Conservation (phyloP, 2,329 filamentous ascomycete genomes). For the Coniochaeta sp. region DNA sequence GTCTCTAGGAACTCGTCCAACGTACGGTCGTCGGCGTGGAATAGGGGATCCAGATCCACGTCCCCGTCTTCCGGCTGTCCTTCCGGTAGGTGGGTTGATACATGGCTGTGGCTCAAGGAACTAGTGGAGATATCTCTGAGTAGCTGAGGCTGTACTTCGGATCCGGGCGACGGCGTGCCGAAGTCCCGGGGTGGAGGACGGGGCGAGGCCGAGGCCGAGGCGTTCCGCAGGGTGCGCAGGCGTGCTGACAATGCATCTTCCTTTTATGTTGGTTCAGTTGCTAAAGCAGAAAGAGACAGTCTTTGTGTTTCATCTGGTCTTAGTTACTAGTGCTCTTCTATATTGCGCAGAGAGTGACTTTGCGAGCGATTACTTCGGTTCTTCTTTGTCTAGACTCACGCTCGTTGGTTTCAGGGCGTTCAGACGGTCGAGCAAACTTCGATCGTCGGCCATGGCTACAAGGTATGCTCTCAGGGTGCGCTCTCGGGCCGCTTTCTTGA, state of each 20-base stretch:
- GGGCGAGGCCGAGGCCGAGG: not conserved
- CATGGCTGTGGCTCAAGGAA: constrained; percentile 5
- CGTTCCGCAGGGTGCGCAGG: constrained; percentile 40
- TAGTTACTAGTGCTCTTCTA: not conserved
- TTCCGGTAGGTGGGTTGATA: not conserved
- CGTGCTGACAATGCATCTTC: constrained; percentile 45
- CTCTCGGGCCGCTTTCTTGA: not conserved
- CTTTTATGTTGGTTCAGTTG: constrained; percentile 26
- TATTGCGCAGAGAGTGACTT: not conserved
- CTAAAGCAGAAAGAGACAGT: not conserved
- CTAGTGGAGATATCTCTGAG: constrained; percentile 4
- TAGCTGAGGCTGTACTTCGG: not conserved
- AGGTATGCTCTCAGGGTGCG: not conserved
- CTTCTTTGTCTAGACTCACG: constrained; percentile 24
- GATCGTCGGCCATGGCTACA: constrained; percentile 25
- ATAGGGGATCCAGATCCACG: constrained; percentile 28
- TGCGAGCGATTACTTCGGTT: constrained; percentile 25
- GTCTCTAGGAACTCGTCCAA: constrained; percentile 43
- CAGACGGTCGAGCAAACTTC: constrained; percentile 43
- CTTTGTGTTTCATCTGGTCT: not conserved
- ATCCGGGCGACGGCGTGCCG: constrained; percentile 5
- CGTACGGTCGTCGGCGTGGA: constrained; percentile 42
- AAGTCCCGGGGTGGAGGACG: constrained; percentile 18
- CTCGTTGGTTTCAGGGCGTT: constrained; percentile 40
- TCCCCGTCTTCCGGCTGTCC: constrained; percentile 17